A percentile compares a stretch with the other conserved stretches of the same genome.
Conservation (phyloP, 192 early-diverging fungal species). For the Mortierella antarctica region DNA sequence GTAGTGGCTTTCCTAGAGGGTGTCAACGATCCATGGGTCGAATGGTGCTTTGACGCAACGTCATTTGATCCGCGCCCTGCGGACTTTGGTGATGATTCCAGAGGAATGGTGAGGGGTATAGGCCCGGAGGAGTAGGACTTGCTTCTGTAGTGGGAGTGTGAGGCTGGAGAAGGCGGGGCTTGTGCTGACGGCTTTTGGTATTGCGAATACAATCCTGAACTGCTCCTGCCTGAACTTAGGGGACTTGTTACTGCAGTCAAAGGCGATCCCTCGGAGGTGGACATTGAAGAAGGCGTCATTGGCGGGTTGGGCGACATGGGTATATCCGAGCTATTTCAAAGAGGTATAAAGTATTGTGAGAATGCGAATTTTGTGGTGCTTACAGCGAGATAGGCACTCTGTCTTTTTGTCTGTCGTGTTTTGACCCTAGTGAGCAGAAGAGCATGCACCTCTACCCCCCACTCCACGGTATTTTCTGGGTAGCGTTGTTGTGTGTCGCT, state of each 20-base stretch:
- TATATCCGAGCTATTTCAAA: constrained; percentile 34
- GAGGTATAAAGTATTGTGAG: background rate
- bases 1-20: constrained; percentile 13
- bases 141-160: constrained; percentile 27
- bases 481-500: no score
- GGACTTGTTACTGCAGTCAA: constrained; percentile 46
- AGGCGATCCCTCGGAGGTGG: constrained; percentile 43
- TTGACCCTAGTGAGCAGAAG: no score
- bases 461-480: no score
- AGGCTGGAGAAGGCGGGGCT: constrained; percentile 37
- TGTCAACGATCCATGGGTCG: constrained; percentile 17
- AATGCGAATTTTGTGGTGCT: background rate
- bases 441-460: no score
- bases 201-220: constrained; percentile 30
- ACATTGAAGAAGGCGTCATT: constrained; percentile 46
- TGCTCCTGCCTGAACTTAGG: constrained; percentile 46
- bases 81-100: constrained; percentile 25
- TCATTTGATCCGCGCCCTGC: constrained; percentile 18
- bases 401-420: no score
- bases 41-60: constrained; percentile 22
- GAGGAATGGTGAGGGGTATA: constrained; percentile 32
- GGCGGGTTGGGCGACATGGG: constrained; percentile 51
- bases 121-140: constrained; percentile 51
- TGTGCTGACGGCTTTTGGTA: constrained; percentile 25
- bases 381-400: no score